These are phyloP conservation scores for Malus asiatica DNA, from an alignment of 306 rosid genomes.

Conservation along the genomic window DNA sequence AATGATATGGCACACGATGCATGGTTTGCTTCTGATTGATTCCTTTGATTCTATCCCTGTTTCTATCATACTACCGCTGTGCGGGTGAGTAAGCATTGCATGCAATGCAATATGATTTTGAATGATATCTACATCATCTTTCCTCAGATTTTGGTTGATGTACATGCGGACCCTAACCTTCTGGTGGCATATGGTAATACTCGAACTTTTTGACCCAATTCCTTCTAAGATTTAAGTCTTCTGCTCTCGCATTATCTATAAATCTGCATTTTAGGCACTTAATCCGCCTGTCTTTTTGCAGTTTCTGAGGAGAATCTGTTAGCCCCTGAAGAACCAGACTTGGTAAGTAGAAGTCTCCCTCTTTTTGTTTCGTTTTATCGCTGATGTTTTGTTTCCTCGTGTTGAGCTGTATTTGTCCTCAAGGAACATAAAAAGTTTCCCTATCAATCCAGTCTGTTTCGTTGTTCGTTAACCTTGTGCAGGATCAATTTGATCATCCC, in stretches of 20 bases:
- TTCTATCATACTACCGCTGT: not conserved
- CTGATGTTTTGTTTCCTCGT: not conserved
- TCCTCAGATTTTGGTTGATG: conserved; percentile 77
- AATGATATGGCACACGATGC: not conserved
- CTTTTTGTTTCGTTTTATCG: not conserved
- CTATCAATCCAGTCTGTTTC: not conserved
- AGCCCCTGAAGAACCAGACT: conserved; percentile 55
- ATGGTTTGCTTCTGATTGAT: not conserved
- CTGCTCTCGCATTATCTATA: not conserved
- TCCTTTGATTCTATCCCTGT: not conserved
- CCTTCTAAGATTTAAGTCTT: not conserved
- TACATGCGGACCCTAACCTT: conserved; percentile 70
- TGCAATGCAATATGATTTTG: conserved; percentile 3
- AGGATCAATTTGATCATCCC: conserved; percentile 87
- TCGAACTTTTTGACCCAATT: conserved; percentile 3
- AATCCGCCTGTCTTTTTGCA: conserved; percentile 24
- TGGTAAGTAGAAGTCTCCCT: conserved; percentile 31
- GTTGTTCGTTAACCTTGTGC: conserved; percentile 20
- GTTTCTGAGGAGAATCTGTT: conserved; percentile 89
- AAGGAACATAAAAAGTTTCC: not conserved
- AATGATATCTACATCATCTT: conserved; percentile 6
- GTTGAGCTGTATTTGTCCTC: not conserved
- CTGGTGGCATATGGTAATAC: conserved; percentile 81
- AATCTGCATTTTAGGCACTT: not conserved
- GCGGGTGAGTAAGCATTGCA: not conserved